Evolutionary conservation across 1,284 basidiomycete species (phyloP), one percentile per base, ranked within the genome.

Genomic region (Crucibulum parvulum): DNA sequence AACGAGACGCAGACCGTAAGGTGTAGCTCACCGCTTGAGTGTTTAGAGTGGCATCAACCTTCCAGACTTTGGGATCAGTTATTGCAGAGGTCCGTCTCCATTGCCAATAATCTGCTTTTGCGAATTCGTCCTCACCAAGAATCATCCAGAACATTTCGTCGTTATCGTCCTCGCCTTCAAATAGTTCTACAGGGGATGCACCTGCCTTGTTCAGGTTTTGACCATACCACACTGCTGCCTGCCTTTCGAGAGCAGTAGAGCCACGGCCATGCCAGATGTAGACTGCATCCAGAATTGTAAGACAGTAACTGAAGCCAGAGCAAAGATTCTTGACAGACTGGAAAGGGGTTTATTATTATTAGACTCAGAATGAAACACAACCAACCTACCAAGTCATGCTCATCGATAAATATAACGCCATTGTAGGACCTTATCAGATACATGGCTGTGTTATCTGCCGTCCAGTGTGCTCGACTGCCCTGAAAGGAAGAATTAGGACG

Each of bases 111-210:
- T 92, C 86, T 1, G 92, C 92, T 50, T 83, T 86, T 4, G 91
- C 91, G 69, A 88, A 92, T 2, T 82, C 82, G 0, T 87, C 86
- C 24, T 91, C 85, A 8, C 92, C 92, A 9, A 94, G 79, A 50
- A 91, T 84, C 86, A 91, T 88, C 90, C 92, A 92, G 69, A 94
- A 93, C 84, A 93, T 87, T 58, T 92, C 90, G 57, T 92, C 89
- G 34, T 76, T 74, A 41, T 79, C 80, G 55, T 82, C 83, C 64
- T 85, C 82, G n/a, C 85, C 85, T 68, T 93, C 90, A 3, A 71
- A 65, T 7, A 92, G 79, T 60, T 90, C 87, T 7, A 85, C 73
- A 24, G 87, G 74, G 10, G 71, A 72, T 4, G 74, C 74, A 4
- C 77, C 72, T 36, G 75, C 76, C 7, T 70, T 65, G 1, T 78